Evolutionary conservation across 345 rosid genomes (phyloP), one percentile per base, ranked within the genome.

Genomic region (Arabidopsis suecica): DNA sequence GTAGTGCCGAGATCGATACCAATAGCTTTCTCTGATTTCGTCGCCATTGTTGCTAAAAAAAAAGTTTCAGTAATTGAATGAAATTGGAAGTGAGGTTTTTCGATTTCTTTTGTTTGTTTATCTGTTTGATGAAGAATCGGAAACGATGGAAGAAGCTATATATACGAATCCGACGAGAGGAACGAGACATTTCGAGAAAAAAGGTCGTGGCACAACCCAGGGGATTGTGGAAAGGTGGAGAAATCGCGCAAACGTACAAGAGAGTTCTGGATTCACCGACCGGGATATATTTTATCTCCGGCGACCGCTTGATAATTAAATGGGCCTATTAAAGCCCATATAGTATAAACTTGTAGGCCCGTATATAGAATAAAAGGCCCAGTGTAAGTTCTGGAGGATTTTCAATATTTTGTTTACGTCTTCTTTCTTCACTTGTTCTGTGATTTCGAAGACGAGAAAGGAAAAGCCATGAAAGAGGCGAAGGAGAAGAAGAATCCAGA

Each of bases 1-100:
- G 85, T 82, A 5, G 85, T 82, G 7, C 85, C 85, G 22, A 82
- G 82, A 12, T 82, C 85, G 14, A 82, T 82, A 0, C 85, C 85
- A 5, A 82, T 64, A 14, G 81, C 85, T 2, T 77, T 83, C 0
- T 74, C 82, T 0, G 76, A 57, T 75, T 70, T 69, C 4, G 78
- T 44, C 38, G 82, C 82, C 82, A 79, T 80, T 65, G 68, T 11
- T 40, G 45, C 12, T 16, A 4, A 1, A 42, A 11, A 11, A 23
- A 54, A 45, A 23, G 36, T 47, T 54, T 64, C 42, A 65, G 60
- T n/a, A 18, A 30, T 0, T 23, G 51, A 51, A 13, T 36, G 59
- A 60, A 22, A 23, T 11, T 14, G 33, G 0, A 41, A 55, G 3
- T 0, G 32, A 9, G 5, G 7, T 1, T 30, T 49, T 48, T 57